A percentile compares a stretch with the other conserved stretches of the same genome.
These are phyloP conservation scores for Macadamia integrifolia DNA, from an alignment of 164 flowering plant species.

Conservation along the genomic window DNA sequence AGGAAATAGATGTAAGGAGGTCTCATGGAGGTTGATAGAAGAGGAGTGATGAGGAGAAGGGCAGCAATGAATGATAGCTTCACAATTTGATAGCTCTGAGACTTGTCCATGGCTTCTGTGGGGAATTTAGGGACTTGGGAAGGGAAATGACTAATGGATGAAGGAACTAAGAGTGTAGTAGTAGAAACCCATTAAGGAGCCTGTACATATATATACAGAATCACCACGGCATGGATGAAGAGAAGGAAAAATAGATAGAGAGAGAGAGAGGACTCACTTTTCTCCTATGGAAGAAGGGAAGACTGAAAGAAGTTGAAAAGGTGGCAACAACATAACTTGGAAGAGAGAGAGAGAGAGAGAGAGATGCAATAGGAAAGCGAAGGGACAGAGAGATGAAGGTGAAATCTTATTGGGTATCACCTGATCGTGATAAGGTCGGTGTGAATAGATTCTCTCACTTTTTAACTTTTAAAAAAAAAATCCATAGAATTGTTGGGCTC, in stretches of 20 bases:
- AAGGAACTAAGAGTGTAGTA: neutral
- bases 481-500: too few relatives aligned
- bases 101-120: constrained; percentile 32
- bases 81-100: constrained; percentile 35
- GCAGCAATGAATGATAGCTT: constrained; percentile 38
- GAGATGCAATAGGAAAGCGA: neutral
- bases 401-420: constrained; percentile 19
- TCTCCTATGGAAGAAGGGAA: too few relatives aligned
- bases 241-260: neutral
- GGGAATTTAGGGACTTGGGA: neutral
- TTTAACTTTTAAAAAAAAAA: neutral
- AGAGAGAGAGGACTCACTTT: neutral
- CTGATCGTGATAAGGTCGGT: constrained; percentile 47
- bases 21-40: constrained; percentile 49
- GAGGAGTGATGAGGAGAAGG: constrained; percentile 51
- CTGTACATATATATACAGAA: constrained; percentile 14
- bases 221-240: neutral
- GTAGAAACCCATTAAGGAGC: constrained; percentile 9
- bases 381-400: neutral
- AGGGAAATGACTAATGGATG: neutral
- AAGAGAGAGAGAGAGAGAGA: neutral
- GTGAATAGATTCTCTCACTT: constrained; percentile 21
- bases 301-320: neutral
- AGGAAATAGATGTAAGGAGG: constrained; percentile 59
- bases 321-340: constrained; percentile 16